phyloP scores from a whole-genome alignment of 2,329 filamentous ascomycete genomes.

The Fusarium guadeloupense region DNA sequence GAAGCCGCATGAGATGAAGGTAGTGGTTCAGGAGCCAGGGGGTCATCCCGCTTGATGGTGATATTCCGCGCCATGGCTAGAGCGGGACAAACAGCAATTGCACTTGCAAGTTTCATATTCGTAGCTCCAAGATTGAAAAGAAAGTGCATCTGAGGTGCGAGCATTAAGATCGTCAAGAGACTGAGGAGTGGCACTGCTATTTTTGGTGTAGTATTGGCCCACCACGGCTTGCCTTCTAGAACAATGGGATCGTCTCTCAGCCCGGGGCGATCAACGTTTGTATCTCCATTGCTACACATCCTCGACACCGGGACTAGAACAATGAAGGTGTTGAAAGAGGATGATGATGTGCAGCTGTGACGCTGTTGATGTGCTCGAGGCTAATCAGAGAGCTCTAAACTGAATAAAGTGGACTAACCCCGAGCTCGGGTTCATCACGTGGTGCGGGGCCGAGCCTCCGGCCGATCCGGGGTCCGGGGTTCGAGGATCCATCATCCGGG shows the following conservation, averaged over 20 bases:
- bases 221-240: slow-evolving; percentile 8
- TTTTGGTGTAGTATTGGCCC: slow-evolving; percentile 24
- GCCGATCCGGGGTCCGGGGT: background rate
- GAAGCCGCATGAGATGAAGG: slow-evolving; percentile 48
- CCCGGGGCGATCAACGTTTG: background rate
- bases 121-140: slow-evolving; percentile 6
- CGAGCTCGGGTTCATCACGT: slow-evolving; percentile 26
- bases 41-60: slow-evolving; percentile 43
- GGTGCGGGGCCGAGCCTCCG: slow-evolving; percentile 18
- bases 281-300: slow-evolving; percentile 20
- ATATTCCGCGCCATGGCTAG: slow-evolving; percentile 45
- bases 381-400: background rate
- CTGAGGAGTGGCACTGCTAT: slow-evolving; percentile 24
- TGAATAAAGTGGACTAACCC: slow-evolving; percentile 15
- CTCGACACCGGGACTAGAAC: background rate
- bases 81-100: slow-evolving; percentile 30
- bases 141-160: slow-evolving; percentile 23
- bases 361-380: background rate
- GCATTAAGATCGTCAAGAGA: slow-evolving; percentile 28
- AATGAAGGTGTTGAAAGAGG: background rate
- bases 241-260: background rate
- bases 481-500: too few species aligned
- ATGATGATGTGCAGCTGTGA: background rate
- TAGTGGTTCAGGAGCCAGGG: slow-evolving; percentile 48
- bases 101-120: slow-evolving; percentile 31